These are phyloP conservation scores for Wickerhamomyces kurtzmanii DNA, from an alignment of 805 yeast genomes.

Conservation along the genomic window DNA sequence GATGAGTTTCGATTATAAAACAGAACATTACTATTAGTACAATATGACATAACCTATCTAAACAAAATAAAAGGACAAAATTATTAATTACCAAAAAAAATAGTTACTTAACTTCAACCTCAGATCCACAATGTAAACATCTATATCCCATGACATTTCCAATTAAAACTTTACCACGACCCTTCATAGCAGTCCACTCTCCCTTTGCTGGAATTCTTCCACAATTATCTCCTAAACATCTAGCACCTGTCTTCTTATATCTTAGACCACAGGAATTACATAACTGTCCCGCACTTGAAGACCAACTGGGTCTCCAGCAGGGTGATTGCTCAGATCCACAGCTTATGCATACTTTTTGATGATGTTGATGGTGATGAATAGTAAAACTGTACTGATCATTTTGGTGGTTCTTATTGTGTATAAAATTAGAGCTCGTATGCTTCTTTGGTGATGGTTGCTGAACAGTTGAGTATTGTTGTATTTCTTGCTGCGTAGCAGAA, in stretches of 20 bases:
- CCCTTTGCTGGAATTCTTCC: constrained; percentile 92
- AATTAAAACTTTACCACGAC: constrained; percentile 40
- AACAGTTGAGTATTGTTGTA: constrained; percentile 9
- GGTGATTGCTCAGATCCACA: constrained; percentile 90
- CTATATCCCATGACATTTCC: constrained; percentile 26
- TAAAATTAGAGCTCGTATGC: too few relatives aligned
- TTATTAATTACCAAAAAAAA: too few relatives aligned
- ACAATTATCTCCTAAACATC: constrained; percentile 71
- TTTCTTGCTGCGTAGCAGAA: constrained; percentile 2
- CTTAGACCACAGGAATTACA: constrained; percentile 95
- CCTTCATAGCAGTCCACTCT: constrained; percentile 84
- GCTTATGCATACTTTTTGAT: constrained; percentile 65
- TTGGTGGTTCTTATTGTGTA: constrained; percentile 17
- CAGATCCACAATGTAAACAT: constrained; percentile 53
- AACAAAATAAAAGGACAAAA: too few relatives aligned
- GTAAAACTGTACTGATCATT: constrained; percentile 19
- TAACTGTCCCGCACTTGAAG: constrained; percentile 80
- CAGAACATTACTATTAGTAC: too few relatives aligned
- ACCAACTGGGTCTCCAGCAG: constrained; percentile 99
- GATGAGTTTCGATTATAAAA: too few relatives aligned
- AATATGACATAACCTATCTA: too few relatives aligned
- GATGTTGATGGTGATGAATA: constrained; percentile 15
- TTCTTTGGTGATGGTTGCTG: constrained; percentile 8
- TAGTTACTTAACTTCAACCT: constrained; percentile 31
- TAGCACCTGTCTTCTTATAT: constrained; percentile 87